These are phyloP conservation scores for Apocynum venetum DNA, from an alignment of 257 asterid species.

Conservation along the genomic window DNA sequence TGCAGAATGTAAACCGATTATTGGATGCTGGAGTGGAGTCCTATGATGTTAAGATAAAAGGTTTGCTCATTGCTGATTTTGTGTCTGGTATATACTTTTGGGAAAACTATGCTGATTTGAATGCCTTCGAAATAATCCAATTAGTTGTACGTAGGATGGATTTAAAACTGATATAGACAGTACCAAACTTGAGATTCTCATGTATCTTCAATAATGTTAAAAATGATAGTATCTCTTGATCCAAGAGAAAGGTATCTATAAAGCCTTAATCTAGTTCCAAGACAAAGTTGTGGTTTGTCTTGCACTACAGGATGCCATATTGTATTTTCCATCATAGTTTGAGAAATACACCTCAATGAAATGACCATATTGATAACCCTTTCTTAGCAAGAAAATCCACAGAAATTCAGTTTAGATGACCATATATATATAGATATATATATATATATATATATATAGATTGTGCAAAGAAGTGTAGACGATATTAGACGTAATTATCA, in stretches of 20 bases:
- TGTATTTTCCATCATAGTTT: not conserved
- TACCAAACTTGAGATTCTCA: constrained; percentile 1
- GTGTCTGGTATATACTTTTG: not conserved
- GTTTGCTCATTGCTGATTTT: not conserved
- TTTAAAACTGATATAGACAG: not conserved
- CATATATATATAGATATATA: too few species aligned
- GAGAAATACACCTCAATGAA: too few species aligned
- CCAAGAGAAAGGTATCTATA: not conserved
- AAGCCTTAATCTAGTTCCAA: not conserved
- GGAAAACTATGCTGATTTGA: not conserved
- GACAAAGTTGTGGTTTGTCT: constrained; percentile 4
- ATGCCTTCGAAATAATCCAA: not conserved
- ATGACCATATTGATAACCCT: too few species aligned
- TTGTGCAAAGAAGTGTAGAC: too few species aligned
- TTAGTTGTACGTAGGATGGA: not conserved
- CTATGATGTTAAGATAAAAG: not conserved
- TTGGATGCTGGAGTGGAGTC: not conserved
- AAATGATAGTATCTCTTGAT: not conserved
- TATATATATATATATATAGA: too few species aligned
- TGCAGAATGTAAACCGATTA: constrained; percentile 1
- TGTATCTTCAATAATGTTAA: not conserved
- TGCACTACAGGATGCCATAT: not conserved
- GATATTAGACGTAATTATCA: too few species aligned
- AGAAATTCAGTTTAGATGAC: too few species aligned
- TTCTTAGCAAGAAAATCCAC: too few species aligned